phyloP scores from a whole-genome alignment of 768 basidiomycete genomes.

The Aureoboletus auriporus region DNA sequence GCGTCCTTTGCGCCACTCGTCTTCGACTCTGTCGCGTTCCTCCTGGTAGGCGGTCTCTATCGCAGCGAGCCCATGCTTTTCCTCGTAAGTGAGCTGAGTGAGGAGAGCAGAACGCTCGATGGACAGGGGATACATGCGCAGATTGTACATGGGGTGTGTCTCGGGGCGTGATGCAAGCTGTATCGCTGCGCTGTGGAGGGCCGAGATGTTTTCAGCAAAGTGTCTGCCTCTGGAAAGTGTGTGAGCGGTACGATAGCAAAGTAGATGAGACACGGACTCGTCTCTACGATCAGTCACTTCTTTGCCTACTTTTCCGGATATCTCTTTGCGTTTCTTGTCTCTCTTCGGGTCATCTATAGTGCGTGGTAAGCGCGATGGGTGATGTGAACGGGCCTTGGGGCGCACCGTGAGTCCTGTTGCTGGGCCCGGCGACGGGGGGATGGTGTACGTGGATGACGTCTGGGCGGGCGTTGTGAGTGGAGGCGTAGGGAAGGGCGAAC shows the following conservation, averaged over 20 bases:
- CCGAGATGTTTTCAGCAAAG: slow-evolving; percentile 58
- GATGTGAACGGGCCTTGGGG: not conserved
- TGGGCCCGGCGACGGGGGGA: slow-evolving; percentile 39
- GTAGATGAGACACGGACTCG: slow-evolving; percentile 48
- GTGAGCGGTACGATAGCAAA: slow-evolving; percentile 11
- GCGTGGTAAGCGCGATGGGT: slow-evolving; percentile 30
- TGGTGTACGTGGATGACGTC: slow-evolving; percentile 38
- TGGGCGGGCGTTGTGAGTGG: slow-evolving; percentile 41
- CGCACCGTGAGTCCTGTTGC: slow-evolving; percentile 41
- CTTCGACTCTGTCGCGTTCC: slow-evolving; percentile 75
- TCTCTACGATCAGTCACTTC: slow-evolving; percentile 73
- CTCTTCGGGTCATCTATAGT: slow-evolving; percentile 46
- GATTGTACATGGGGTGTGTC: slow-evolving; percentile 56
- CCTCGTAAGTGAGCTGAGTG: slow-evolving; percentile 61
- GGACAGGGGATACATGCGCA: slow-evolving; percentile 69
- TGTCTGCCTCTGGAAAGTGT: slow-evolving; percentile 48
- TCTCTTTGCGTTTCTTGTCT: slow-evolving; percentile 66
- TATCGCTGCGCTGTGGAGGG: slow-evolving; percentile 53
- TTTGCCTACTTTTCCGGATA: slow-evolving; percentile 66
- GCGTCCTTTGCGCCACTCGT: slow-evolving; percentile 74
- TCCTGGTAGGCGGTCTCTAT: slow-evolving; percentile 72
- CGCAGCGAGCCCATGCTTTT: slow-evolving; percentile 62
- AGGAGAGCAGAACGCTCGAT: slow-evolving; percentile 75
- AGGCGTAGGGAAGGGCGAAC: slow-evolving; percentile 57
- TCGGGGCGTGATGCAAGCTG: slow-evolving; percentile 71